Evolutionary conservation across 31 red algal species (phyloP).

Genomic region (Endocladia muricata): DNA sequence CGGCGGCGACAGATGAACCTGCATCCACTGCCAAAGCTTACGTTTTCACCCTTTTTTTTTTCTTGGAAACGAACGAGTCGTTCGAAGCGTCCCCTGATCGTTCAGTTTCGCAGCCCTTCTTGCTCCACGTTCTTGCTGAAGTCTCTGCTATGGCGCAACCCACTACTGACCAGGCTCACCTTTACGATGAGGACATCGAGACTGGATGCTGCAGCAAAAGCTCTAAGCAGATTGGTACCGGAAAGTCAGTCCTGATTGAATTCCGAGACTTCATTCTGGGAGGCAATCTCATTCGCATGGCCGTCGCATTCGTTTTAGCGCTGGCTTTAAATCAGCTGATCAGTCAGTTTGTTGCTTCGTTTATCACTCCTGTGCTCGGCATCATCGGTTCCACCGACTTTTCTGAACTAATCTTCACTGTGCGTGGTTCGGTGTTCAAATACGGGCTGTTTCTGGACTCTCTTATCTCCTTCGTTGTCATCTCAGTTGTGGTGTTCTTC

Average conservation of each 20-base stretch:
- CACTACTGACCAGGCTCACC: no score
- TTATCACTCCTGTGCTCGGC: slow-evolving; percentile 56
- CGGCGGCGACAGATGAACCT: no score
- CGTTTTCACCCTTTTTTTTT: no score
- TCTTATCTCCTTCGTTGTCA: slow-evolving; percentile 45
- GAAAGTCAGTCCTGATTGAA: slow-evolving; percentile 33
- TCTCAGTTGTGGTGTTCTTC: slow-evolving; percentile 44
- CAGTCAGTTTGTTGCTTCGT: slow-evolving; percentile 41
- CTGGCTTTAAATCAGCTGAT: slow-evolving; percentile 35
- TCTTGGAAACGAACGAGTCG: no score
- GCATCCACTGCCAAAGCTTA: no score
- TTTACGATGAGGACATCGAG: no score
- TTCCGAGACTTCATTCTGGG: slow-evolving; percentile 62
- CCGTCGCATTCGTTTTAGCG: slow-evolving; percentile 48
- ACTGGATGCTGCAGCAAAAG: no score
- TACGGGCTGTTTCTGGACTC: slow-evolving; percentile 51
- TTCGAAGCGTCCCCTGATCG: no score
- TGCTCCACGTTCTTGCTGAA: no score
- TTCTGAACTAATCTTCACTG: slow-evolving; percentile 24
- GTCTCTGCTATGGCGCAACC: no score
- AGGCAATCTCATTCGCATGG: slow-evolving; percentile 62
- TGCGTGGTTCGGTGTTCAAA: slow-evolving; percentile 41
- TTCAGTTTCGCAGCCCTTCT: no score
- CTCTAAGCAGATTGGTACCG: slow-evolving; percentile 17
- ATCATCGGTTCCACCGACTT: slow-evolving; percentile 38